phyloP scores from a whole-genome alignment of 1,139 yeast genomes.

The Nakaseomyces kungkrabaensis region DNA sequence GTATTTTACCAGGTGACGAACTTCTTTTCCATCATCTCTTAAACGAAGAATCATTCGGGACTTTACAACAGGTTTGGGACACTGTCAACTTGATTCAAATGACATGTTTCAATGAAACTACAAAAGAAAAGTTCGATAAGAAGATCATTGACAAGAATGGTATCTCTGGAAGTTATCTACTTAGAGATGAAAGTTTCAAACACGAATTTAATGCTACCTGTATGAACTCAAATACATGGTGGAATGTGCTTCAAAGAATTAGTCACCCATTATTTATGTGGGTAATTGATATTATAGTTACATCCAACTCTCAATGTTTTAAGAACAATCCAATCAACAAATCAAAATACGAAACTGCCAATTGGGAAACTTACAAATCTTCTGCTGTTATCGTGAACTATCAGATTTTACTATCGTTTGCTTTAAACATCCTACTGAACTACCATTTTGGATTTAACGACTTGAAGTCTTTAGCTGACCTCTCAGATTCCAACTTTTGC shows the following conservation, averaged over 20 bases:
- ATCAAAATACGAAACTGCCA: constrained; percentile 11
- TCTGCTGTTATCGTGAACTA: constrained; percentile 30
- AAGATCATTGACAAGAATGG: constrained; percentile 22
- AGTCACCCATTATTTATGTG: constrained; percentile 28
- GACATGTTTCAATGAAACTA: constrained; percentile 26
- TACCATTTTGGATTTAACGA: constrained; percentile 43
- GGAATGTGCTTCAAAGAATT: constrained; percentile 26
- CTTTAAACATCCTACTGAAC: constrained; percentile 33
- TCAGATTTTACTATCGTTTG: constrained; percentile 32
- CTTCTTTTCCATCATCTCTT: constrained; percentile 25
- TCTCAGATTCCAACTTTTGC: constrained; percentile 17
- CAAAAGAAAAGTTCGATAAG: constrained; percentile 25
- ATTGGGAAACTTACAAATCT: constrained; percentile 25
- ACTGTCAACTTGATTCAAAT: constrained; percentile 25
- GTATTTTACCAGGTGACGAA: constrained; percentile 27
- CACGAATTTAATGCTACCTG: constrained; percentile 23
- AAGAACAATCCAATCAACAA: constrained; percentile 16
- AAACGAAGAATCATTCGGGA: constrained; percentile 13
- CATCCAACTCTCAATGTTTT: constrained; percentile 20
- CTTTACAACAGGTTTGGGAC: constrained; percentile 24
- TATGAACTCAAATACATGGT: constrained; percentile 26
- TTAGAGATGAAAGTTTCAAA: constrained; percentile 23
- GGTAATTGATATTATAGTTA: constrained; percentile 28
- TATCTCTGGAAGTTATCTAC: constrained; percentile 18
- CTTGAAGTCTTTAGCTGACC: constrained; percentile 26